Percentiles rank a stretch among this genome's conserved stretches.
phyloP scores from a whole-genome alignment of 257 asterid genomes.

The Eustoma russellianum region DNA sequence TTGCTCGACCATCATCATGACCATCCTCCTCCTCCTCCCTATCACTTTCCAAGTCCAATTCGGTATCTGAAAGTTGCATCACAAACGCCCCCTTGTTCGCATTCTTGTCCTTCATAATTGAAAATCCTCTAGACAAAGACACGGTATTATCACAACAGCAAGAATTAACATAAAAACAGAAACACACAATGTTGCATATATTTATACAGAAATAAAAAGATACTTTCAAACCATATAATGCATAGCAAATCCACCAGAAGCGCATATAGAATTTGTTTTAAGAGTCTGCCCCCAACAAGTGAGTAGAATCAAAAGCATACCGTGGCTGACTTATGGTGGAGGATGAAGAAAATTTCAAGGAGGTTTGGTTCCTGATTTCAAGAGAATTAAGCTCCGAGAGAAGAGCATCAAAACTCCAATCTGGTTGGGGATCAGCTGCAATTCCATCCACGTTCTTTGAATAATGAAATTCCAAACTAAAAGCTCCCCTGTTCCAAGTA shows the following conservation, averaged over 20 bases:
- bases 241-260: not conserved
- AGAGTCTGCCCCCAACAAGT: not conserved
- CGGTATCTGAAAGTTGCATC: constrained; percentile 44
- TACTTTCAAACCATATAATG: not conserved
- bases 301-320: constrained; percentile 19
- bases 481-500: constrained; percentile 36
- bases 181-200: not conserved
- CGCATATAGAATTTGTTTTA: not conserved
- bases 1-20: constrained; percentile 12
- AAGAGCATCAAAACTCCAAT: constrained; percentile 75
- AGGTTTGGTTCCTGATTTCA: constrained; percentile 30
- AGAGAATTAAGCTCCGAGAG: constrained; percentile 48
- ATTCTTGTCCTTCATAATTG: constrained; percentile 25
- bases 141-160: not conserved
- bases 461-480: constrained; percentile 39
- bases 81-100: constrained; percentile 35
- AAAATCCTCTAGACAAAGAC: constrained; percentile 26
- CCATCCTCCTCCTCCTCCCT: constrained; percentile 32
- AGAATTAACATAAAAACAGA: not conserved
- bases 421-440: constrained; percentile 69
- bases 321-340: constrained; percentile 39
- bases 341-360: constrained; percentile 27
- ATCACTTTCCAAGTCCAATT: constrained; percentile 21
- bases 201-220: constrained; percentile 2
- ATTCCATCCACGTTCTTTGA: constrained; percentile 41